Evolutionary conservation across 306 rosid species (phyloP), one percentile per base, ranked within the genome.

Genomic region (Gynostemma pentaphyllum): DNA sequence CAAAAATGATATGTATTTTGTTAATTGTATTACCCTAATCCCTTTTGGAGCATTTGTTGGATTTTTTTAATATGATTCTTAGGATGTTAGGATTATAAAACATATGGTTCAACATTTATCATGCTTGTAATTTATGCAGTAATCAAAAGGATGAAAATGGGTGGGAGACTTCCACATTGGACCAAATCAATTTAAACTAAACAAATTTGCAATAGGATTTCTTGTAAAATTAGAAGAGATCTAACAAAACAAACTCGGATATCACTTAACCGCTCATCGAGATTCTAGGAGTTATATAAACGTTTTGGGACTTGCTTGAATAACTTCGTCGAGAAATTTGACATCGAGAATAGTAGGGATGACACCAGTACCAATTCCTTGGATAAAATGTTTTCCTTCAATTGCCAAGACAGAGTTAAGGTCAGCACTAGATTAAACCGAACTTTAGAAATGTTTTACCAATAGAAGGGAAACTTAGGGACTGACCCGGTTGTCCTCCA

Each of bases 401-500:
- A 78, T 37, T 12, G 8, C 3, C 23, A 59, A 47, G 11, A 6
- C 47, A 59, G n/a, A 32, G 45, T 37, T 42, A 59, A 59, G 36
- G 18, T 59, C 21, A 37, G 48, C 13, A 37, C 13, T 22, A 21
- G 34, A 59, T 37, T n/a, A n/a, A n/a, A n/a, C n/a, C n/a, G n/a
- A n/a, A n/a, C n/a, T n/a, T n/a, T n/a, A n/a, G 47, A 37, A 34
- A 32, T n/a, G n/a, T n/a, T n/a, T n/a, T n/a, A n/a, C n/a, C n/a
- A n/a, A n/a, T n/a, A 2, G 8, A 1, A 19, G 13, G 8, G 63
- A 10, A 9, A 13, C 21, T 47, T 19, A 63, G 12, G 28, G 32
- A 68, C 77, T 75, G 75, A 90, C 96, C 87, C 65, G 89, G 78
- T 23, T 56, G 34, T 79, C 89, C 95, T 70, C 97, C 95, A 66